Conservation (phyloP, 495 filamentous ascomycete genomes). For the Hypoxylon fragiforme region DNA sequence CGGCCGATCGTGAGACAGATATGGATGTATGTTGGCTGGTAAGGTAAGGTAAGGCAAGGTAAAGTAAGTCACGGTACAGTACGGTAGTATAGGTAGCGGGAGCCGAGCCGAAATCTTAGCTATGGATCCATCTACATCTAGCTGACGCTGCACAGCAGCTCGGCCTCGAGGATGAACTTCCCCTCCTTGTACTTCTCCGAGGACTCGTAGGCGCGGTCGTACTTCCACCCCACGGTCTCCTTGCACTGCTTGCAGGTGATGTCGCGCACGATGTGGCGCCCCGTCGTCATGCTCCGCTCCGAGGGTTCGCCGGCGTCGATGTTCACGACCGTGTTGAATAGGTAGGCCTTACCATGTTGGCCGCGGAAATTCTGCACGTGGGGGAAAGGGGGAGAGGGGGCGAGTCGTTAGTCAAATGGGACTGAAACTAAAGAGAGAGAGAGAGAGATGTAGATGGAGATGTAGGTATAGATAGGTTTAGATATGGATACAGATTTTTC, state of each 20-base stretch:
- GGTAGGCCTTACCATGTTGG: constrained; percentile 96
- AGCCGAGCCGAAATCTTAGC: no score
- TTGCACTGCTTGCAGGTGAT: constrained; percentile 88
- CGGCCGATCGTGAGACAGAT: no score
- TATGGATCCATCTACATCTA: constrained; percentile 33
- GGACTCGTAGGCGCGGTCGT: constrained; percentile 92
- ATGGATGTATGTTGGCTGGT: no score
- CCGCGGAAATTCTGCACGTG: constrained; percentile 87
- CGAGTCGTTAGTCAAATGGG: no score
- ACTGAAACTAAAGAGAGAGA: constrained; percentile 1
- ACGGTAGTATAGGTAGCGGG: no score
- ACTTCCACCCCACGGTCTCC: constrained; percentile 96
- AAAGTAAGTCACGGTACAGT: no score
- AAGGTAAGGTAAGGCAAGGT: no score
- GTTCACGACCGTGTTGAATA: constrained; percentile 95
- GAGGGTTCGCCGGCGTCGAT: constrained; percentile 74
- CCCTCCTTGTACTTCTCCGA: constrained; percentile 98
- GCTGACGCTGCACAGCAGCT: constrained; percentile 79
- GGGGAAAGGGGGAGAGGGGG: background rate
- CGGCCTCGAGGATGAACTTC: constrained; percentile 95
- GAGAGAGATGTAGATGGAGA: no score
- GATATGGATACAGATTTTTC: no score
- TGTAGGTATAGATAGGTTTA: no score
- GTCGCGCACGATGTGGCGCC: constrained; percentile 89
- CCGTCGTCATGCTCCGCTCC: constrained; percentile 99